These are phyloP conservation scores for Colletotrichum liaoningense DNA, from an alignment of 2,329 filamentous ascomycete genomes.

Conservation along the genomic window DNA sequence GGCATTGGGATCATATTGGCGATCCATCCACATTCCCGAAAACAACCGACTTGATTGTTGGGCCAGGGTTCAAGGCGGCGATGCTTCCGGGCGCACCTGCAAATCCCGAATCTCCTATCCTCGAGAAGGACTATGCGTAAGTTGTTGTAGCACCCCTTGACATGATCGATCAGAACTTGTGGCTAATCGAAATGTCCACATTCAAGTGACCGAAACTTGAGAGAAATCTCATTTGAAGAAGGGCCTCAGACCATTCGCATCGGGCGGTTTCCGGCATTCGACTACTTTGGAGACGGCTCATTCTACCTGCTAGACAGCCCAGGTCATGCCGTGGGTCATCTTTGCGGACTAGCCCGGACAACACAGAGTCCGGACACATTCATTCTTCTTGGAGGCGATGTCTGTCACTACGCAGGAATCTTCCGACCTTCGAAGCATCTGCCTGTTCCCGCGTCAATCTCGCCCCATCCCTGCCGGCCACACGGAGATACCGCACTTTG, in stretches of 20 bases:
- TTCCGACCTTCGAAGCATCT: slow-evolving; percentile 49
- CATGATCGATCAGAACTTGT: background rate
- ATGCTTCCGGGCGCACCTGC: background rate
- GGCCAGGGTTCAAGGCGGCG: background rate
- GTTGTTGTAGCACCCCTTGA: background rate
- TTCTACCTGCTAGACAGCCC: slow-evolving; percentile 55
- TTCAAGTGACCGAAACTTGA: slow-evolving; percentile 38
- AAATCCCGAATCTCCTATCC: background rate
- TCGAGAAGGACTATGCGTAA: background rate
- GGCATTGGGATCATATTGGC: background rate
- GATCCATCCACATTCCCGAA: background rate
- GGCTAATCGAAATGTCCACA: background rate
- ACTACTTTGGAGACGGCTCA: slow-evolving; percentile 55
- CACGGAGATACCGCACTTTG: slow-evolving; percentile 26
- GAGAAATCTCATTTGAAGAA: slow-evolving; percentile 42
- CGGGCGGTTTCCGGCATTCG: slow-evolving; percentile 50
- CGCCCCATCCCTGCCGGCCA: slow-evolving; percentile 38
- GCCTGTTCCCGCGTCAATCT: slow-evolving; percentile 46
- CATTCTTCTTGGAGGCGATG: slow-evolving; percentile 55
- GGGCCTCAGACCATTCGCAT: slow-evolving; percentile 42
- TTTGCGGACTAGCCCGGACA: slow-evolving; percentile 54
- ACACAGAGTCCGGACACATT: slow-evolving; percentile 48
- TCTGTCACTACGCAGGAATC: slow-evolving; percentile 52
- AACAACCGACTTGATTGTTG: background rate
- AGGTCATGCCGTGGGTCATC: slow-evolving; percentile 53